These are phyloP conservation scores for Dipodascopsis tothii DNA, from an alignment of 805 yeast species.

Conservation along the genomic window DNA sequence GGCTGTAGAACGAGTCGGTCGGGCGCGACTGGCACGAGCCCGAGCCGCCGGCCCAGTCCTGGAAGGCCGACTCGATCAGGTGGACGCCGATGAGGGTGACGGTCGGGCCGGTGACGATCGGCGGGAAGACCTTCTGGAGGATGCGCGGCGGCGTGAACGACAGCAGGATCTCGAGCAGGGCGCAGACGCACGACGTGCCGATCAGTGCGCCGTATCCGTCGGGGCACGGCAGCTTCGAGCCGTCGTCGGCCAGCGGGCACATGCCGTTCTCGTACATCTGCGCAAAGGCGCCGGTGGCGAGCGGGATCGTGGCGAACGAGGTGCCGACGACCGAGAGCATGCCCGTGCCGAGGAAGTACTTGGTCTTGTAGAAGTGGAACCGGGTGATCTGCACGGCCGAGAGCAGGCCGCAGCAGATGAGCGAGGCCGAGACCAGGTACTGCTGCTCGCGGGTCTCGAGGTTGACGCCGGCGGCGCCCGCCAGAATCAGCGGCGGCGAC, in stretches of 20 bases:
- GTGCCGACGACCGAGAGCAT: constrained; percentile 85
- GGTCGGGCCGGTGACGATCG: constrained; percentile 89
- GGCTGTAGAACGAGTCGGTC: constrained; percentile 37
- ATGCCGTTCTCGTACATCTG: constrained; percentile 67
- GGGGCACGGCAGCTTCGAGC: constrained; percentile 69
- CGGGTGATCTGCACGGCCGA: constrained; percentile 74
- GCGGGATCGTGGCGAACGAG: constrained; percentile 78
- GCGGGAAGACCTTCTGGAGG: constrained; percentile 73
- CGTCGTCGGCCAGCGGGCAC: constrained; percentile 59
- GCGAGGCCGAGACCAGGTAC: constrained; percentile 62
- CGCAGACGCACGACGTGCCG: constrained; percentile 74
- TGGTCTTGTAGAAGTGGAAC: constrained; percentile 65
- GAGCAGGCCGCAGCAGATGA: constrained; percentile 63
- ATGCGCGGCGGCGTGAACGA: constrained; percentile 71
- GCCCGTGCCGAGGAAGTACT: constrained; percentile 80
- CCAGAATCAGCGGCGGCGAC: constrained; percentile 71
- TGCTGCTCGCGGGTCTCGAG: constrained; percentile 45
- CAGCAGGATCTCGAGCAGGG: constrained; percentile 60
- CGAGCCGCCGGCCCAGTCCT: constrained; percentile 85
- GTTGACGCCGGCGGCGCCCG: constrained; percentile 48
- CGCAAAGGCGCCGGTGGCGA: constrained; percentile 68
- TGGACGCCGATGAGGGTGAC: constrained; percentile 74
- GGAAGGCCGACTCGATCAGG: constrained; percentile 63
- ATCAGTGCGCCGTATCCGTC: constrained; percentile 84
- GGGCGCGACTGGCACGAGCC: constrained; percentile 35